Base-by-base conservation (phyloP, 352 stramenopile species). In the Phytophthora ohioensis region DNA sequence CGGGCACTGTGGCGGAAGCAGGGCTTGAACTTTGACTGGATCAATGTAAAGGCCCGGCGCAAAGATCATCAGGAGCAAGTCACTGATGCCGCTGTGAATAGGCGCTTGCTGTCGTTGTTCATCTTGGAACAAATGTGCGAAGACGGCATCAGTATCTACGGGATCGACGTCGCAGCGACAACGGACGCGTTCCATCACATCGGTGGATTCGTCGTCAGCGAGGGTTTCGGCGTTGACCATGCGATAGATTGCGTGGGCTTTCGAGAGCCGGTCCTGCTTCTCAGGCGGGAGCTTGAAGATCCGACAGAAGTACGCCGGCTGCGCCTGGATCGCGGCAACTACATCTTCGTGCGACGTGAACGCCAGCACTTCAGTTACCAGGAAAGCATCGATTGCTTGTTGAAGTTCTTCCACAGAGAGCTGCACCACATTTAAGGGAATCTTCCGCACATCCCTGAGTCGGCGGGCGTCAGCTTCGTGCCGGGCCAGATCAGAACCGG, bases 1-100 rank as follows among this genome's bases (percentile, higher is more conserved):
- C 17, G 17, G 17, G 17, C 17, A 21, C 17, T 21, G 17, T 21
- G 17, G 17, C 17, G 17, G 17, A 21, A 21, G 17, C 11, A 46
- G 30, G 4, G 36, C 36, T 38, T 64, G 42, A n/a, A 69, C 17
- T 38, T 70, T 70, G 2, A 64, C n/a, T 10, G 62, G 54, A 15
- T 70, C 53, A 3, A 64, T 42, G 46, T 70, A 70, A 7, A 64
- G 9, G 0, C 6, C 34, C 27, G 62, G 53, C 15, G 62, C 31
- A 31, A 59, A 64, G 17, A 58, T n/a, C 53, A 57, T 64, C 35
- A 59, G 5, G 41, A 70, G 64, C 17, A 64, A 39, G 13, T 64
- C 53, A 42, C 45, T 31, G 2, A 35, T 55, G 13, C 53, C 42
- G 6, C 17, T 21, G 17, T 21, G 17, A 21, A 21, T 43, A 43